These are phyloP conservation scores for Myriosclerotinia curreyana DNA, from an alignment of 2,329 filamentous ascomycete genomes.

Conservation along the genomic window DNA sequence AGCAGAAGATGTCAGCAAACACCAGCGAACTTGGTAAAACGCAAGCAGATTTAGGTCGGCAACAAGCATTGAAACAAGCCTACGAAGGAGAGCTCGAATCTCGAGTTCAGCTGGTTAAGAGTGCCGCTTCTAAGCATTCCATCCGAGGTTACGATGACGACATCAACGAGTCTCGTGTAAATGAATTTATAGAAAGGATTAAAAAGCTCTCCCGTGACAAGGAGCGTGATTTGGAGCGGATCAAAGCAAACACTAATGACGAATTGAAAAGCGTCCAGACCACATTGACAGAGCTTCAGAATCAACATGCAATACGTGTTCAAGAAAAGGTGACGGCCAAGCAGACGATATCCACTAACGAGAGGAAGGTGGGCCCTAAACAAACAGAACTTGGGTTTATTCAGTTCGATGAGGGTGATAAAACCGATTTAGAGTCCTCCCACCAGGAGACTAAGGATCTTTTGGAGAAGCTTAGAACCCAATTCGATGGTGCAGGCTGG, in stretches of 20 bases:
- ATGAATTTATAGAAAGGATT: constrained; percentile 74
- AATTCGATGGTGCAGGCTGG: constrained; percentile 62
- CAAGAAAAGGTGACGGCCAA: constrained; percentile 73
- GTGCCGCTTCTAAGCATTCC: constrained; percentile 71
- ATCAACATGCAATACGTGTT: constrained; percentile 66
- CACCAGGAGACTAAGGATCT: constrained; percentile 65
- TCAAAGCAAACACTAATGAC: constrained; percentile 69
- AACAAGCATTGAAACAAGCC: constrained; percentile 81
- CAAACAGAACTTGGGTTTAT: constrained; percentile 71
- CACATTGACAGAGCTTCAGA: constrained; percentile 69
- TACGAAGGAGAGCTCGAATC: constrained; percentile 75
- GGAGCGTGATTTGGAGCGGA: constrained; percentile 70
- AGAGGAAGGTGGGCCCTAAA: constrained; percentile 63
- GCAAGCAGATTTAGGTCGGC: constrained; percentile 67
- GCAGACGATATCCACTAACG: constrained; percentile 69
- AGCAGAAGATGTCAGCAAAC: constrained; percentile 46
- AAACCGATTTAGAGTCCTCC: constrained; percentile 71
- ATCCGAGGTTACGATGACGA: constrained; percentile 83
- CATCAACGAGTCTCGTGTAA: constrained; percentile 68
- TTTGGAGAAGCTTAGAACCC: constrained; percentile 60
- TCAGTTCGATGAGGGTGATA: constrained; percentile 79
- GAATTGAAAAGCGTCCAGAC: constrained; percentile 72
- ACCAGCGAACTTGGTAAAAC: constrained; percentile 51
- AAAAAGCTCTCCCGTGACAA: constrained; percentile 74
- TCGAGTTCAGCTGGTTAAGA: constrained; percentile 71